Conservation (phyloP, 345 rosid genomes). For the Salix arbutifolia region DNA sequence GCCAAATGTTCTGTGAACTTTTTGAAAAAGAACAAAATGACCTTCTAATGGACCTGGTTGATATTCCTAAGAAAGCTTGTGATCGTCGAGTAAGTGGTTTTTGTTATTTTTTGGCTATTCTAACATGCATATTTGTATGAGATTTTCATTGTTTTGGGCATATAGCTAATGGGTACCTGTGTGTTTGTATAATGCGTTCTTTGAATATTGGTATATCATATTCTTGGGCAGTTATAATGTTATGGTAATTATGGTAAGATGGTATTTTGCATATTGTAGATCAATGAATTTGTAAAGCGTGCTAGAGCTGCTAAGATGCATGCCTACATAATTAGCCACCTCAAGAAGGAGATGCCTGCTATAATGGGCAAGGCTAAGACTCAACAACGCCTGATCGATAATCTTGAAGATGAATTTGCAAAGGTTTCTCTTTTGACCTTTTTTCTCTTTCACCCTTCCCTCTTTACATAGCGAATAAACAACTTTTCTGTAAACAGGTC, state of each 20-base stretch:
- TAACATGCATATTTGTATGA: neutral
- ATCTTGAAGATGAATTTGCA: conserved; percentile 68
- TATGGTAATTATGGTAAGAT: neutral
- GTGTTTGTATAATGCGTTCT: neutral
- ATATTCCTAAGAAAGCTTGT: conserved; percentile 27
- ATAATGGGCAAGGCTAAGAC: conserved; percentile 89
- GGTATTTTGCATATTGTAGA: conserved; percentile 28
- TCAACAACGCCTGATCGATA: conserved; percentile 76
- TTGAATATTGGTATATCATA: neutral
- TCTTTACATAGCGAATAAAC: neutral
- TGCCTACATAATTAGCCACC: conserved; percentile 84
- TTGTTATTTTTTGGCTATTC: neutral
- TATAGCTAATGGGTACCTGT: neutral
- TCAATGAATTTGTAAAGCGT: conserved; percentile 91
- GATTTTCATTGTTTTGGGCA: neutral
- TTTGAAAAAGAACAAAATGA: conserved; percentile 26
- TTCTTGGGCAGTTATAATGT: neutral
- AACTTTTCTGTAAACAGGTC: conserved; percentile 39
- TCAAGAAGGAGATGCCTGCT: conserved; percentile 92
- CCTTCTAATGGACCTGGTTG: conserved; percentile 24
- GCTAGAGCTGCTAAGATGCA: conserved; percentile 97
- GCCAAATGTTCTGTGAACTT: conserved; percentile 41
- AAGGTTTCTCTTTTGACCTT: conserved; percentile 40
- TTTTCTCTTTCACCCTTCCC: neutral
- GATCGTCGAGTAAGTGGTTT: conserved; percentile 20